Conservation (phyloP, 2,329 filamentous ascomycete genomes). For the Sporothrix phasma region DNA sequence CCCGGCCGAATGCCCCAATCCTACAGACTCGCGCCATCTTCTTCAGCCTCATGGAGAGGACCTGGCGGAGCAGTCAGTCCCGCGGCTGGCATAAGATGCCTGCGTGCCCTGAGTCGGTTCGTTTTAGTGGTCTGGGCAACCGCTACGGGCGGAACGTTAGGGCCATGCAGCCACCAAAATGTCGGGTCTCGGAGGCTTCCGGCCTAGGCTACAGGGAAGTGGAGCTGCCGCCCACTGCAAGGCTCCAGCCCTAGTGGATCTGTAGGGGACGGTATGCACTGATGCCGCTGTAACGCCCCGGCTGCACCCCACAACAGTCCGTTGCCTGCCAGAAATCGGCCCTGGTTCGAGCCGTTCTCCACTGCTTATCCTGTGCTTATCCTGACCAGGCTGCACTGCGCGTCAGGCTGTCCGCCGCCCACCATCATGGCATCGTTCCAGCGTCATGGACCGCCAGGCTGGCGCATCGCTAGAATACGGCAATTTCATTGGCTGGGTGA, state of each 20-base stretch:
- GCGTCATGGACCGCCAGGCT: background rate
- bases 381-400: background rate
- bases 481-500: background rate
- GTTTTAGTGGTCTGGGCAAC: too few relatives aligned
- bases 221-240: slow-evolving; percentile 1
- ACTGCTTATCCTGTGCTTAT: background rate
- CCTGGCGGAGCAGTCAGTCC: too few relatives aligned
- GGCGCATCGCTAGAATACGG: background rate
- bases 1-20: too few relatives aligned
- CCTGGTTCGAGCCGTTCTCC: too few relatives aligned
- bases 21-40: too few relatives aligned
- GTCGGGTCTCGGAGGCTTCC: slow-evolving; percentile 12
- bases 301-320: background rate
- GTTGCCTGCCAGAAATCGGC: background rate
- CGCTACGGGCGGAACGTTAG: too few relatives aligned
- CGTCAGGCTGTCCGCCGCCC: background rate
- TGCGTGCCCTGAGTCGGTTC: background rate
- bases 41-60: too few relatives aligned
- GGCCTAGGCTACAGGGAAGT: background rate
- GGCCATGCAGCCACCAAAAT: background rate
- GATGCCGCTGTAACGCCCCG: background rate
- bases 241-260: too few relatives aligned
- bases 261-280: background rate
- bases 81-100: slow-evolving; percentile 8
- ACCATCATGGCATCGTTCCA: too few relatives aligned